These are phyloP conservation scores for Leccinum arenicola DNA, from an alignment of 768 basidiomycete species.

Conservation along the genomic window DNA sequence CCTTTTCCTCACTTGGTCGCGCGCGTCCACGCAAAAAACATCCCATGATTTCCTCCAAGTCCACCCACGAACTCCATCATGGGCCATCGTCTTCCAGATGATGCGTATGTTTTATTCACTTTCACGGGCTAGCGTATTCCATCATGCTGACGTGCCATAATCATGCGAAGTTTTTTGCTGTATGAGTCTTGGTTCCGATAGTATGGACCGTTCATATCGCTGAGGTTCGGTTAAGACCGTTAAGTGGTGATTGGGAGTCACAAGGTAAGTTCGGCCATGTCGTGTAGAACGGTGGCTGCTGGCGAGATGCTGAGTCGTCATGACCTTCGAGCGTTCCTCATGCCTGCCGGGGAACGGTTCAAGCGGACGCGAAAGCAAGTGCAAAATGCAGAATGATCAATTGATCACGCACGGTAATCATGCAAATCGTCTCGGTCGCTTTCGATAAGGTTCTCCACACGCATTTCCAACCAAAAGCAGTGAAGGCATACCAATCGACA, in stretches of 20 bases:
- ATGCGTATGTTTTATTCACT: slow-evolving; percentile 2
- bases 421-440: too few species aligned
- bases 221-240: slow-evolving; percentile 41
- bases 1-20: slow-evolving; percentile 32
- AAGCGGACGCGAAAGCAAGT: slow-evolving; percentile 51
- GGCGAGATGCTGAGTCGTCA: slow-evolving; percentile 53
- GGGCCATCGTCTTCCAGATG: neutral
- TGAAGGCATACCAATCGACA: slow-evolving; percentile 42
- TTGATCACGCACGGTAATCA: too few species aligned
- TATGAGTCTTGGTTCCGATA: slow-evolving; percentile 53
- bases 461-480: slow-evolving; percentile 47
- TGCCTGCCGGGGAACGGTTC: slow-evolving; percentile 48
- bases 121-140: too few species aligned
- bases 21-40: slow-evolving; percentile 58
- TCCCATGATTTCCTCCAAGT: slow-evolving; percentile 4
- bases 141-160: too few species aligned
- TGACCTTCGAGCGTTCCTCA: slow-evolving; percentile 45
- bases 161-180: slow-evolving; percentile 3
- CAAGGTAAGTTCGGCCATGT: slow-evolving; percentile 2
- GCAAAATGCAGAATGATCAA: neutral
- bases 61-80: neutral
- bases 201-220: slow-evolving; percentile 54
- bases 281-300: slow-evolving; percentile 32
- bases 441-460: slow-evolving; percentile 12
- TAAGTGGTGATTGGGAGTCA: slow-evolving; percentile 21